Percentiles rank a stretch among this genome's conserved stretches.
Evolutionary conservation across 495 filamentous ascomycete species (phyloP).

Genomic region (Aspergillus incahuasiensis): DNA sequence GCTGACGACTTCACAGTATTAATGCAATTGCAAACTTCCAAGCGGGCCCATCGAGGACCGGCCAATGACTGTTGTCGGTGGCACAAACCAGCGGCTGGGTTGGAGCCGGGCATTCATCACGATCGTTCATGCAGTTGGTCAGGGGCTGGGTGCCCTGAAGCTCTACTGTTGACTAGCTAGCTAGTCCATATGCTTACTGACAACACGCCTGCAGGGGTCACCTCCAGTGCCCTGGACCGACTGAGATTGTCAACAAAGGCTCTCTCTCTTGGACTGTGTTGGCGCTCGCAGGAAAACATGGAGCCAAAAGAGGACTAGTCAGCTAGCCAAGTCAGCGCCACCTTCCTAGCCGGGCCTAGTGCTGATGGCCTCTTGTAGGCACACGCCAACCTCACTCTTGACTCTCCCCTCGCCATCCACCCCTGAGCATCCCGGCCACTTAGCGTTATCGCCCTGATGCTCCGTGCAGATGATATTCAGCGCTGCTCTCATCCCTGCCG

Average conservation of each 20-base stretch:
- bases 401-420: background rate
- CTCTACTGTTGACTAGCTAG: no score
- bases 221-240: no score
- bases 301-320: background rate
- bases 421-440: background rate
- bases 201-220: no score
- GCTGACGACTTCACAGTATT: background rate
- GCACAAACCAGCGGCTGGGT: slow-evolving; percentile 17
- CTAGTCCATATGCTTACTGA: no score
- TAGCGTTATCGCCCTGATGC: background rate
- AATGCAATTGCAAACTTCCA: background rate
- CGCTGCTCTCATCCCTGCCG: slow-evolving; percentile 15
- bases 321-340: background rate
- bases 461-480: background rate
- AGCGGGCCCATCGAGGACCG: background rate
- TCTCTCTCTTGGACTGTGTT: no score
- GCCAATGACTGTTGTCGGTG: slow-evolving; percentile 14
- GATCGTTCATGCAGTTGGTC: background rate
- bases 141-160: background rate
- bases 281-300: no score
- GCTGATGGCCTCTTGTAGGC: slow-evolving; percentile 9
- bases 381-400: slow-evolving; percentile 2
- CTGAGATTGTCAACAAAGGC: no score
- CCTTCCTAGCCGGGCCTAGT: background rate
- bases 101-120: slow-evolving; percentile 13